Conservation (phyloP, 192 early-diverging fungal genomes). For the Rhizophlyctis rosea region DNA sequence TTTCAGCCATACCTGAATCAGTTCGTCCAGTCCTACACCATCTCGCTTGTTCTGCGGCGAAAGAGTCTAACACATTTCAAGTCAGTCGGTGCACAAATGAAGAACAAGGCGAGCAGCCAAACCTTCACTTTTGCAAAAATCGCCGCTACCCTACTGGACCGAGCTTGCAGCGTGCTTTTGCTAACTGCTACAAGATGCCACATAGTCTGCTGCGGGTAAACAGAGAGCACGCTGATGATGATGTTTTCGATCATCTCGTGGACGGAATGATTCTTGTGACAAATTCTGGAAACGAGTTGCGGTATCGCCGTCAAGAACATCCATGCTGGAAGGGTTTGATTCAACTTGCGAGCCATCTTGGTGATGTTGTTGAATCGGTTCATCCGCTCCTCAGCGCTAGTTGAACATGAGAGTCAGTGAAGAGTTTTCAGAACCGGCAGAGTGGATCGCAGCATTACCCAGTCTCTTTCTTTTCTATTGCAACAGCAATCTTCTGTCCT, state of each 20-base stretch:
- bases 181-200: conserved; percentile 83
- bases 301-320: conserved; percentile 77
- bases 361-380: conserved; percentile 52
- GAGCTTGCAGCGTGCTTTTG: conserved; percentile 59
- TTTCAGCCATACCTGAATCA: too few species aligned
- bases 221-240: conserved; percentile 61
- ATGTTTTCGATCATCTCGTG: conserved; percentile 67
- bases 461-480: neutral
- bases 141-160: conserved; percentile 57
- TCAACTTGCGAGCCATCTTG: conserved; percentile 49
- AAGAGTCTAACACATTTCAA: too few species aligned
- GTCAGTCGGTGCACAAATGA: too few species aligned
- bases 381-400: conserved; percentile 33
- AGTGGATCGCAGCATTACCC: neutral
- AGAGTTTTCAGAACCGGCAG: neutral
- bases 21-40: too few species aligned
- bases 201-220: conserved; percentile 79
- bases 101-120: too few species aligned
- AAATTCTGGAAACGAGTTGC: conserved; percentile 83
- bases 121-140: conserved; percentile 68
- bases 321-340: conserved; percentile 60
- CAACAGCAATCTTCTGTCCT: conserved; percentile 30
- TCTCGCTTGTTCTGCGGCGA: too few species aligned
- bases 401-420: neutral
- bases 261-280: conserved; percentile 67